Base-by-base conservation (phyloP, 139 green algal genomes). In the Picocystis salinarum region DNA sequence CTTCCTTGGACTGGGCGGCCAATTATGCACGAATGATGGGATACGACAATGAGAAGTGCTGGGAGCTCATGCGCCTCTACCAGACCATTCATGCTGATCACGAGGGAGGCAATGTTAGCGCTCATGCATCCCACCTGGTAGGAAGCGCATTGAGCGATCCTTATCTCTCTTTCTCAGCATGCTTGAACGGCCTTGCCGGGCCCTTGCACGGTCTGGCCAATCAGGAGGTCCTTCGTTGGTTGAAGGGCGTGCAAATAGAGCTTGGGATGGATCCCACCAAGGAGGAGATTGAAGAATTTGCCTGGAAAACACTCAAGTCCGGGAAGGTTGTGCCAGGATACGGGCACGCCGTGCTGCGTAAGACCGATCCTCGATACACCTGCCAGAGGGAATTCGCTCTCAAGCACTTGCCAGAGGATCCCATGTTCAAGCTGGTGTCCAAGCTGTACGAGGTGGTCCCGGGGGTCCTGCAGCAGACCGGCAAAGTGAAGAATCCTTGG, bases 401-500 rank as follows among this genome's bases (percentile, higher is more conserved):
- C 23, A 82, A 83, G 62, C 77, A 94, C 69, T 62, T 98, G 53
- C 83, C 88, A 3, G 58, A 96, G 48, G 64, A 96, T 61, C 61
- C 72, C 2, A 57, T 91, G 34, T 96, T 94, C 73, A 84, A 85
- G 67, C 66, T 93, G 41, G 77, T 91, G n/a, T 59, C 48, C 2
- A 48, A 55, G 3, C 39, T 74, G 18, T 74, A 64, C 33, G 60
- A 74, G 37, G 80, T 96, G n/a, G 87, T 96, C 28, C 84, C 87
- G 10, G 62, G 66, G 28, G 73, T 95, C 29, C 76, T 97, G 23
- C 50, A 49, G 6, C 52, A 78, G 55, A 91, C 77, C 1, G 87
- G 86, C 50, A 95, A 96, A 69, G 84, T 92, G 45, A 88, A 93
- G 65, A 96, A 96, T 66, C 86, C 86, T 2, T 96, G 82, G 83